Evolutionary conservation across 2,329 filamentous ascomycete species (phyloP), one percentile per base, ranked within the genome.

Genomic region (Furcasterigmium furcatum): DNA sequence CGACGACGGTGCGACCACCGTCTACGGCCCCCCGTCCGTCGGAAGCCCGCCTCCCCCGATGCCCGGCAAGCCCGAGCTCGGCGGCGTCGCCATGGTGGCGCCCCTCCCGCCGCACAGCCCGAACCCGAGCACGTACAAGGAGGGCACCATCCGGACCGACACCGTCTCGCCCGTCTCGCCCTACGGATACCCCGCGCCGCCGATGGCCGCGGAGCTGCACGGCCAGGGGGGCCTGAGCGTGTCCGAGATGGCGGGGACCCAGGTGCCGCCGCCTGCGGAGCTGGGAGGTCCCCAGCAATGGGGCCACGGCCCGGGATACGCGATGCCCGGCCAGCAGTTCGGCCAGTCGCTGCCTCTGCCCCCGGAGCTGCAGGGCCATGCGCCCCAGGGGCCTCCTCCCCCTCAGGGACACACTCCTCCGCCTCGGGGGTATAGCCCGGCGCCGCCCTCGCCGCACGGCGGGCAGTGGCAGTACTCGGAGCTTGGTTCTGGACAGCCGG

Each of bases 1-100:
- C n/a, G n/a, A n/a, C n/a, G n/a, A n/a, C n/a, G n/a, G n/a, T n/a
- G 22, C 46, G 3, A 47, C 49, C 13, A 34, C 46, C n/a, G 34
- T 44, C 13, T 41, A 50, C 9, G 35, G 54, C 29, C 45, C 47
- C 19, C 43, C 57, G 9, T 49, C 56, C 4, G 54, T 55, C 18
- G 4, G 43, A 25, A 4, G 45, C 41, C 6, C 29, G 41, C 45
- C 45, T 9, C 34, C 45, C 9, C 20, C 44, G 22, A n/a, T 50
- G 44, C 53, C 52, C 14, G 64, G 64, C 4, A 67, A 66, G 43
- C 56, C 64, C 4, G 66, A 69, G 46, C 56, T 61, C 9, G 50
- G 46, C 7, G 59, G 55, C 2, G 56, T 45, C 2, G 38, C 48
- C 3, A 22, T 60, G 38, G 24, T 36, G 5, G 48, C 38, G 13